phyloP scores from a whole-genome alignment of 768 basidiomycete genomes.

The Sistotremastrum niveocremeum region DNA sequence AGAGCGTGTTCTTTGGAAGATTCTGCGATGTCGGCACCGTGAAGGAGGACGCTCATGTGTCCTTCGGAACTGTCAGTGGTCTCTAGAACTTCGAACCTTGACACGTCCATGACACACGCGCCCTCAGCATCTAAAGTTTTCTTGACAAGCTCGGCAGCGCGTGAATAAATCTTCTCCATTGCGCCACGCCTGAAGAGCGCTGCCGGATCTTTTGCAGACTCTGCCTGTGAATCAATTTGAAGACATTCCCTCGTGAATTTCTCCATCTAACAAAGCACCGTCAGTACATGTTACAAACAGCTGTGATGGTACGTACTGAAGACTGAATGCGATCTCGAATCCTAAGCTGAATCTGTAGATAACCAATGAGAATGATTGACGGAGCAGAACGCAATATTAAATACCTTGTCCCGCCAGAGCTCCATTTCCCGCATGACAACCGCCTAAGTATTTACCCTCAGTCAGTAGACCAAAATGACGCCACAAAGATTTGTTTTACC shows the following conservation, averaged over 20 bases:
- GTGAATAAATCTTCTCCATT: constrained; percentile 87
- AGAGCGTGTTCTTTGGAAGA: constrained; percentile 43
- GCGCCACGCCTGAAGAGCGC: constrained; percentile 17
- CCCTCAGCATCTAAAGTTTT: constrained; percentile 87
- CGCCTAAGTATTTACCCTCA: constrained; percentile 25
- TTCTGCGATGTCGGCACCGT: constrained; percentile 47
- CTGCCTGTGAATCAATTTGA: constrained; percentile 62
- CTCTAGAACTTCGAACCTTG: constrained; percentile 79
- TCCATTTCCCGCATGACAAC: constrained; percentile 94
- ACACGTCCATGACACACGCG: constrained; percentile 84
- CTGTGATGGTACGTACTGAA: constrained; percentile 37
- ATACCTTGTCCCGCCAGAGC: constrained; percentile 84
- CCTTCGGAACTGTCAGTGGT: constrained; percentile 40
- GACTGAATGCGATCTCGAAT: constrained; percentile 86
- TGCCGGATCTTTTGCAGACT: constrained; percentile 18
- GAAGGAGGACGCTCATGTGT: constrained; percentile 52
- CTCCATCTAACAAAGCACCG: constrained; percentile 56
- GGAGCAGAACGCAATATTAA: constrained; percentile 1
- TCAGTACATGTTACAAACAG: background rate
- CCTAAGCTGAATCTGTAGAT: constrained; percentile 64
- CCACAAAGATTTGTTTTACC: constrained; percentile 14
- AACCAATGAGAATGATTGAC: background rate
- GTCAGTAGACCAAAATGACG: background rate
- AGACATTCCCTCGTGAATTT: constrained; percentile 90
- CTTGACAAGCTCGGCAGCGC: constrained; percentile 81